These are phyloP conservation scores for Macrotyloma uniflorum DNA, from an alignment of 306 rosid species.

Conservation along the genomic window DNA sequence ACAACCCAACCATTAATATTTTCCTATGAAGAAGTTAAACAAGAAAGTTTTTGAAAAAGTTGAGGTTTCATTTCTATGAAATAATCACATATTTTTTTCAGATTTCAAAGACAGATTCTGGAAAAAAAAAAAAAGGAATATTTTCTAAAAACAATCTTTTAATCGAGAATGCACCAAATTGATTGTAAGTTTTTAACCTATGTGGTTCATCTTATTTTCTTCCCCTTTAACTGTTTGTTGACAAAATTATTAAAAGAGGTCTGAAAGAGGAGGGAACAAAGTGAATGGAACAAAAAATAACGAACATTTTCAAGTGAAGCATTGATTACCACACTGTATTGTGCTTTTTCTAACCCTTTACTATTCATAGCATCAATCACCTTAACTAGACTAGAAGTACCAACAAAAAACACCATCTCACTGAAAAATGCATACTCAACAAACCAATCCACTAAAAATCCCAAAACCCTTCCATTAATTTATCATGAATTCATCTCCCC, in stretches of 20 bases:
- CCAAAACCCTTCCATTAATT: not conserved
- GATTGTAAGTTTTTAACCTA: not conserved
- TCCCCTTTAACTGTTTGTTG: not conserved
- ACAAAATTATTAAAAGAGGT: not conserved
- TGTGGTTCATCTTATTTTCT: not conserved
- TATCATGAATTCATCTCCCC: not conserved
- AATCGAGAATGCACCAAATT: not conserved
- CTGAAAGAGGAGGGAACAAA: not conserved
- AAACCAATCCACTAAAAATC: slow-evolving; percentile 29
- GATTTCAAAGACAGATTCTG: not conserved
- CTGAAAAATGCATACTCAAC: slow-evolving; percentile 18
- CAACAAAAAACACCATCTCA: slow-evolving; percentile 7
- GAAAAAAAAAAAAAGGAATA: not conserved
- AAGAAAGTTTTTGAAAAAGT: not conserved
- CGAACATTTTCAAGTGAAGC: slow-evolving; percentile 1
- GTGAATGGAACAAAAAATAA: slow-evolving; percentile 13
- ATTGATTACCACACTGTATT: not conserved
- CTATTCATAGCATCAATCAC: slow-evolving; percentile 12
- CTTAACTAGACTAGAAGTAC: not conserved
- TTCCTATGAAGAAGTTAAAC: not conserved
- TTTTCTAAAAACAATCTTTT: not conserved
- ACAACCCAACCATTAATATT: not conserved
- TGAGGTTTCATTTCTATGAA: not conserved
- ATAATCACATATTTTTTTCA: not conserved
- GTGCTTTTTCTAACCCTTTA: not conserved